These are phyloP conservation scores for Scalesia atractyloides DNA, from an alignment of 129 eudicot species.

Conservation along the genomic window DNA sequence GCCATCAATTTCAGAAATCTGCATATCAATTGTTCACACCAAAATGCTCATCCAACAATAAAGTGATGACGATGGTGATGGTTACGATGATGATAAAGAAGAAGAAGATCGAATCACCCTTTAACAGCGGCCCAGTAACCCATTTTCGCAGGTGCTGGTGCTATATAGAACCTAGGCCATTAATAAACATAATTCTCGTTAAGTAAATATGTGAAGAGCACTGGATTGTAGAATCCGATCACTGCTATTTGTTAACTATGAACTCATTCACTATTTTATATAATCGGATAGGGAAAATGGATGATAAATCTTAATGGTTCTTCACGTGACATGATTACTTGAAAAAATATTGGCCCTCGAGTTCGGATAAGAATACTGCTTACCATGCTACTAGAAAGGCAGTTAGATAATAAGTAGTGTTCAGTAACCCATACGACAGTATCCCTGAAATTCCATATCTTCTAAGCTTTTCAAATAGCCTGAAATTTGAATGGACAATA, in stretches of 20 bases:
- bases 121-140: conserved; percentile 75
- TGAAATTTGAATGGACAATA: conserved; percentile 32
- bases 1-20: conserved; percentile 94
- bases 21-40: conserved; percentile 31
- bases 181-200: conserved; percentile 4
- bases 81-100: not conserved
- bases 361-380: conserved; percentile 21
- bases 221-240: not conserved
- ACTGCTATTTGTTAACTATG: not conserved
- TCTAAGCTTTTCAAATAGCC: conserved; percentile 64
- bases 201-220: not conserved
- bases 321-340: conserved; percentile 14
- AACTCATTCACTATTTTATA: conserved; percentile 1
- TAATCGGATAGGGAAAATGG: not conserved
- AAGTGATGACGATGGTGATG: not conserved
- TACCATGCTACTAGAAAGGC: conserved; percentile 85
- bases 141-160: conserved; percentile 90
- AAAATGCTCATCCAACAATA: conserved; percentile 18
- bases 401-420: conserved; percentile 80
- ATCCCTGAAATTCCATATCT: conserved; percentile 86
- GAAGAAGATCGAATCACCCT: conserved; percentile 43
- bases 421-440: conserved; percentile 82
- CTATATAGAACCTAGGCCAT: conserved; percentile 69
- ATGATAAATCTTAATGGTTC: not conserved
- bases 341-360: not conserved